A percentile compares a stretch with the other conserved stretches of the same genome.
Conservation (phyloP, 2,329 filamentous ascomycete species). For the Alternaria longipes region DNA sequence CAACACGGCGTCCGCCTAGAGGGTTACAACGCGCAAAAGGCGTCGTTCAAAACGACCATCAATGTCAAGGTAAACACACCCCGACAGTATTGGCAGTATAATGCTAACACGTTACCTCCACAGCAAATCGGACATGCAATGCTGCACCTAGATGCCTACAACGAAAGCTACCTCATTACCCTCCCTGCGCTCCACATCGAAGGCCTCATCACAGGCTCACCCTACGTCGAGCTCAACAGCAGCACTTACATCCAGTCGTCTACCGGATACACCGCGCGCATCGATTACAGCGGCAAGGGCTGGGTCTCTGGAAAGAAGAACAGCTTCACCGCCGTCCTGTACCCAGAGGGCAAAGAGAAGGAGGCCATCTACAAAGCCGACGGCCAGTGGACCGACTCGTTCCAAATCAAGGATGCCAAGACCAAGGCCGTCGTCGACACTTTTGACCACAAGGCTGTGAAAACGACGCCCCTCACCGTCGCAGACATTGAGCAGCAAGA, state of each 20-base stretch:
- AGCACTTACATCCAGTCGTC: conserved; percentile 86
- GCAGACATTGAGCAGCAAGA: conserved; percentile 81
- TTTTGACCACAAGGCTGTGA: conserved; percentile 58
- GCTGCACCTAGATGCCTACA: conserved; percentile 72
- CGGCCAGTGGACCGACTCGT: conserved; percentile 89
- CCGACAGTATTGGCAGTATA: no score
- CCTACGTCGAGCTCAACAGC: conserved; percentile 90
- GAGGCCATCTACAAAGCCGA: conserved; percentile 81
- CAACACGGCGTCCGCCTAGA: conserved; percentile 77
- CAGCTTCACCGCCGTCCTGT: conserved; percentile 79
- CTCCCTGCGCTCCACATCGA: conserved; percentile 93
- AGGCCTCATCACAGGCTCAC: conserved; percentile 83
- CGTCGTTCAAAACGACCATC: conserved; percentile 92
- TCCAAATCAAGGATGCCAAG: conserved; percentile 76
- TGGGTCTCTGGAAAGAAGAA: conserved; percentile 98
- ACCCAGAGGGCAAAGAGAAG: conserved; percentile 74
- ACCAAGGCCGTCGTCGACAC: conserved; percentile 54
- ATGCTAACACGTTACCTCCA: conserved; percentile 9
- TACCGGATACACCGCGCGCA: conserved; percentile 84
- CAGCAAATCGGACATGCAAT: conserved; percentile 87
- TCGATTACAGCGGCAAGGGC: conserved; percentile 92
- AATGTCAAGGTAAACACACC: conserved; percentile 71
- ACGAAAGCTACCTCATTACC: conserved; percentile 87
- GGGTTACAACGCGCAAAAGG: conserved; percentile 96
- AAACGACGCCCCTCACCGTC: conserved; percentile 73